Evolutionary conservation across 768 basidiomycete genomes (phyloP), one percentile per base, ranked within the genome.

Genomic region (Lactifluus rugatus): DNA sequence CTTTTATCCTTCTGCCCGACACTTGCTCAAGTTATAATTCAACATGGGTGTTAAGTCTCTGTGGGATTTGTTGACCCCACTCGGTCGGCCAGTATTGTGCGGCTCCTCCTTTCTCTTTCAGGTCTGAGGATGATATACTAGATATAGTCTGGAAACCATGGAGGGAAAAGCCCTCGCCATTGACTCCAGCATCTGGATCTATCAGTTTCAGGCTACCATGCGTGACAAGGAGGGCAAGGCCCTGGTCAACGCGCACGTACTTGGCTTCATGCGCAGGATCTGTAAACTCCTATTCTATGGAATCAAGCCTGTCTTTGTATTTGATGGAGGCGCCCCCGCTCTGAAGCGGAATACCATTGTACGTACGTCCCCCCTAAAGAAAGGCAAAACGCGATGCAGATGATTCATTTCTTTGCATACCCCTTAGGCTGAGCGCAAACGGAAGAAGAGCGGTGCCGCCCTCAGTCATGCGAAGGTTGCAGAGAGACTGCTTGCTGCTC

Each of bases 171-270:
- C 83, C 10, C 82, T 99, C 74, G 96, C 96, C 2, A 98, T 99
- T 56, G 96, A 99, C 72, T 97, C 94, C 3, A 96, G 93, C 64
- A 98, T 99, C 62, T 99, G 96, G 96, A 84, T 99, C 54, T 99
- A 99, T 71, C 96, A 99, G 71, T 99, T 99, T 67, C 95, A 98
- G 73, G 94, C 95, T 21, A 97, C 96, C 9, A 97, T 98, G 94
- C 83, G 96, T 23, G 94, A 95, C 72, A 97, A 93, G 67, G 93
- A 97, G 58, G 96, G 96, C 26, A 83, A 85, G 23, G 89, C 81
- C 13, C 74, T 99, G 45, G 81, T 87, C 52, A 97, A 97, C 67
- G 94, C 95, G 1, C 96, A 97, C 72, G 84, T 99, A 16, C 74
- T 98, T 45, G 93, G 95, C 56, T 90, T 90, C 70, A 73, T 91